These are phyloP conservation scores for Phytophthora cajani DNA, from an alignment of 352 stramenopile species.

Conservation along the genomic window DNA sequence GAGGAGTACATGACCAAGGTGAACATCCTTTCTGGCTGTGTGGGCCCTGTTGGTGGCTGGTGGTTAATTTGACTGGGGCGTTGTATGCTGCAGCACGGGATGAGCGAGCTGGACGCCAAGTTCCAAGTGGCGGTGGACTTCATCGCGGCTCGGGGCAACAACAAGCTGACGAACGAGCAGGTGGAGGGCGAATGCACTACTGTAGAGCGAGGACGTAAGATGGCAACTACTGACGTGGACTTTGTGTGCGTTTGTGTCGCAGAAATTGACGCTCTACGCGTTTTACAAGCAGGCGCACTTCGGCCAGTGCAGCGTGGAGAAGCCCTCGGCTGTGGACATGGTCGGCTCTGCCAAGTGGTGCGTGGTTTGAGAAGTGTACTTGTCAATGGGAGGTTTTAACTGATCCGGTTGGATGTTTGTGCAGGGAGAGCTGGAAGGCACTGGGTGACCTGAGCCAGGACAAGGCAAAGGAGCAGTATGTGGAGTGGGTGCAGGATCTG, in stretches of 20 bases:
- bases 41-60: not conserved
- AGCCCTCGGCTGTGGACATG: slow-evolving; percentile 74
- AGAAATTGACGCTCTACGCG: slow-evolving; percentile 80
- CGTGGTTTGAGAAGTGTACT: slow-evolving; percentile 1
- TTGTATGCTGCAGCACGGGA: slow-evolving; percentile 50
- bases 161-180: slow-evolving; percentile 74
- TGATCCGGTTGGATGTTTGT: not conserved
- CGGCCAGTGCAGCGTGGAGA: slow-evolving; percentile 58
- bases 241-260: slow-evolving; percentile 9
- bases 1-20: slow-evolving; percentile 69
- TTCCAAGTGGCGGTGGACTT: slow-evolving; percentile 82
- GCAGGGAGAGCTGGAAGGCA: slow-evolving; percentile 73
- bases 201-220: not conserved
- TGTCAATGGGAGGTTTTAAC: not conserved
- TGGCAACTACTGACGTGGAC: slow-evolving; percentile 16
- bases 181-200: slow-evolving; percentile 24
- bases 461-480: slow-evolving; percentile 71
- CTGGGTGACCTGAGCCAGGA: slow-evolving; percentile 62
- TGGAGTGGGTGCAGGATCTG: slow-evolving; percentile 72
- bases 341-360: slow-evolving; percentile 76
- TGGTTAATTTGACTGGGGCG: slow-evolving; percentile 1
- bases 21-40: not conserved
- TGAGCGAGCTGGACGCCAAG: slow-evolving; percentile 66
- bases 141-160: slow-evolving; percentile 46
- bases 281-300: slow-evolving; percentile 85